Conservation (phyloP, 208 protist species). For the Wallacemonas rigidus region DNA sequence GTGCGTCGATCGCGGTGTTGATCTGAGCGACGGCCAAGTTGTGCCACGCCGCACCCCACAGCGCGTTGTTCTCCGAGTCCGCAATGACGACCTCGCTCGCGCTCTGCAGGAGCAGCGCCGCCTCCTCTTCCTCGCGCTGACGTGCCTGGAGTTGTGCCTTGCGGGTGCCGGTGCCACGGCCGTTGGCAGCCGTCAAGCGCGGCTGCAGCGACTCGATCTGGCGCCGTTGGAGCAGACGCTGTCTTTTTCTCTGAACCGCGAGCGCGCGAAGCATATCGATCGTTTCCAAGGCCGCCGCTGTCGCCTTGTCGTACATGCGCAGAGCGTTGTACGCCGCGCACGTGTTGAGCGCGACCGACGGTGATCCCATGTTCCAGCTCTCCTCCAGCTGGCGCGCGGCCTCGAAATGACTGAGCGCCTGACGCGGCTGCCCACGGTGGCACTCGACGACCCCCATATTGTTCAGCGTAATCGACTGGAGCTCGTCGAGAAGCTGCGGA, state of each 20-base stretch:
- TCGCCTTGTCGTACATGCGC: constrained; percentile 85
- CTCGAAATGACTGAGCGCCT: constrained; percentile 88
- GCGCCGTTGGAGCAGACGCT: constrained; percentile 16
- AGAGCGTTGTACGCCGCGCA: constrained; percentile 87
- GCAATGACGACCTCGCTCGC: constrained; percentile 51
- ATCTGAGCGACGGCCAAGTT: constrained; percentile 86
- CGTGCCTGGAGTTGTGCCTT: background rate
- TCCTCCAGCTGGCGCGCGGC: constrained; percentile 80
- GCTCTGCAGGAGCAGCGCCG: constrained; percentile 33
- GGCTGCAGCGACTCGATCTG: constrained; percentile 5
- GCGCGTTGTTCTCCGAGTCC: constrained; percentile 70
- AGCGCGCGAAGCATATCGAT: constrained; percentile 87
- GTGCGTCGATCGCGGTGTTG: constrained; percentile 56
- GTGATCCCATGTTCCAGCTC: constrained; percentile 69
- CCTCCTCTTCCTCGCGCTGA: constrained; percentile 23
- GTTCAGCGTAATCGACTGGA: constrained; percentile 82
- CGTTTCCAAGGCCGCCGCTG: constrained; percentile 78
- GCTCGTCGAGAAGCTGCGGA: constrained; percentile 52
- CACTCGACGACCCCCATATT: constrained; percentile 89
- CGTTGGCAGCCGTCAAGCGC: background rate
- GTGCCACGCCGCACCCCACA: constrained; percentile 91
- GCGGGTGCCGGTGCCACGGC: background rate
- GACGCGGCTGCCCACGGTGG: constrained; percentile 75
- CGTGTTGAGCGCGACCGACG: constrained; percentile 81
- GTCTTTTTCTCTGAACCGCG: constrained; percentile 48